These are phyloP conservation scores for Allium cepa DNA, from an alignment of 106 monocot species.

Conservation along the genomic window DNA sequence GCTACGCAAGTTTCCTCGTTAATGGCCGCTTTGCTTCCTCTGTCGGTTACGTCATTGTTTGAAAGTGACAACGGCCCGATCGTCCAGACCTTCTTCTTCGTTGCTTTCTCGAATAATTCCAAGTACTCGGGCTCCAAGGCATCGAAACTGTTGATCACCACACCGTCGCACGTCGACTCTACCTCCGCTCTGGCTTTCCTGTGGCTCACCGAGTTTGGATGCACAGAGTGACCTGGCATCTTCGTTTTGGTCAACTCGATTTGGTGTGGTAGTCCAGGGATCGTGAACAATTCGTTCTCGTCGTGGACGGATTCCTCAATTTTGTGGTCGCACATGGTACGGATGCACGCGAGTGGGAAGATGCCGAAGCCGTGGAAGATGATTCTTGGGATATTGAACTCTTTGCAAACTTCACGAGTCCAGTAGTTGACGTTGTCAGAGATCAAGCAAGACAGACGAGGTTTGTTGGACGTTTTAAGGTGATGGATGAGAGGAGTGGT, in stretches of 20 bases:
- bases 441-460: no score
- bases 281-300: no score
- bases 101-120: constrained; percentile 17
- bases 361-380: no score
- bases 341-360: no score
- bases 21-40: constrained; percentile 24
- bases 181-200: background rate
- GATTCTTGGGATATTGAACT: no score
- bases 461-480: no score
- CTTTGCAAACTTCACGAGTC: no score
- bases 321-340: no score
- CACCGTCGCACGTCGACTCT: constrained; percentile 14
- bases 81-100: constrained; percentile 34
- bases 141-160: constrained; percentile 38
- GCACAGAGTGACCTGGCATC: constrained; percentile 19
- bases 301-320: no score
- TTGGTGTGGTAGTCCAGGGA: no score
- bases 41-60: constrained; percentile 7
- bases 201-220: background rate
- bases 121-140: constrained; percentile 33
- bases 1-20: constrained; percentile 2
- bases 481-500: no score
- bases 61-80: constrained; percentile 44
- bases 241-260: constrained; percentile 16
- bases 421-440: no score